Percentiles rank a stretch among this genome's conserved stretches.
These are phyloP conservation scores for Aaosphaeria pasadenensis DNA, from an alignment of 2,329 filamentous ascomycete species.

Conservation along the genomic window DNA sequence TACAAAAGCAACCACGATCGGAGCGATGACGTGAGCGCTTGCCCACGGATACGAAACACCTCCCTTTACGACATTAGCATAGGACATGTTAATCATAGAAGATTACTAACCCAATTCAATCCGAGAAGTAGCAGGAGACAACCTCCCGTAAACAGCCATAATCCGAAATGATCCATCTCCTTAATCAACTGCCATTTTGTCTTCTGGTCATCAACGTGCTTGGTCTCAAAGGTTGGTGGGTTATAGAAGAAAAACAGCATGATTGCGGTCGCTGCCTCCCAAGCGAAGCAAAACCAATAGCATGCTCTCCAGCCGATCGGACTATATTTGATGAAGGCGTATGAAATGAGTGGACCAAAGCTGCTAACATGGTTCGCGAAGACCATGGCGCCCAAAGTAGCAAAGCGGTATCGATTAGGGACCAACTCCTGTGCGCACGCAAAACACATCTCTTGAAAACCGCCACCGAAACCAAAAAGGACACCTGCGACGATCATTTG, in stretches of 20 bases:
- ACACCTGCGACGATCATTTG: constrained; percentile 24
- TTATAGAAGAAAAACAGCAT: constrained; percentile 32
- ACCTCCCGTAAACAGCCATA: constrained; percentile 43
- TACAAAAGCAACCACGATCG: constrained; percentile 44
- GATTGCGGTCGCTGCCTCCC: constrained; percentile 18
- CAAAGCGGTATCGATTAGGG: constrained; percentile 25
- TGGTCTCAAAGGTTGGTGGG: constrained; percentile 27
- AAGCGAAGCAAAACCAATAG: constrained; percentile 36
- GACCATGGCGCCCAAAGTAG: constrained; percentile 28
- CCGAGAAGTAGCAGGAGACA: constrained; percentile 43
- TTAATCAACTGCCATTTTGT: constrained; percentile 28
- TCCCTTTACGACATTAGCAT: constrained; percentile 5
- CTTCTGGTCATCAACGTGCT: constrained; percentile 25
- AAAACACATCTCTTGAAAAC: constrained; percentile 24
- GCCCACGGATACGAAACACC: constrained; percentile 41
- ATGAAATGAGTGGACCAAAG: constrained; percentile 28
- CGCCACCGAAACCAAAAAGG: constrained; percentile 20
- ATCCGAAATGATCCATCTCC: constrained; percentile 51
- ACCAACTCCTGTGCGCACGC: constrained; percentile 25
- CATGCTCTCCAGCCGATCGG: constrained; percentile 27
- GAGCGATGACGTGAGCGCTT: constrained; percentile 45
- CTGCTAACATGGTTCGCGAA: constrained; percentile 32
- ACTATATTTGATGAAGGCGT: constrained; percentile 31
- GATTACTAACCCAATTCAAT: constrained; percentile 47
- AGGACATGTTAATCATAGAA: background rate